Percentiles rank a stretch among this genome's conserved stretches.
Conservation (phyloP, 2,329 filamentous ascomycete genomes). For the Hypoxylon sp. region DNA sequence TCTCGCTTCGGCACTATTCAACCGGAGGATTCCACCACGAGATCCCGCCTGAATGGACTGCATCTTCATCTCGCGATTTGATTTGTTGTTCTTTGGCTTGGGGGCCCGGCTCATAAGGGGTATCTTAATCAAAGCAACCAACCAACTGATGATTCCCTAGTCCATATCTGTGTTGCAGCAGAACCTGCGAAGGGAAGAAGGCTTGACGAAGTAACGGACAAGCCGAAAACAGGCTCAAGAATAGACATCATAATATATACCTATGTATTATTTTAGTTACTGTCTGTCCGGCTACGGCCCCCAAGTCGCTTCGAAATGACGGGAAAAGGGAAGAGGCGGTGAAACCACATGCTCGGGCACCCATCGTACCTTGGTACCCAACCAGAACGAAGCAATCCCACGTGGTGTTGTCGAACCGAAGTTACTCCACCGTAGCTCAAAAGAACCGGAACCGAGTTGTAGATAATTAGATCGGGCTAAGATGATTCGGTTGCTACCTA, state of each 20-base stretch:
- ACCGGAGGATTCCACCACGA: too few species aligned
- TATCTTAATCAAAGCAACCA: slow-evolving; percentile 5
- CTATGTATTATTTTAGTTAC: too few species aligned
- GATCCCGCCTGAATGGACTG: slow-evolving; percentile 25
- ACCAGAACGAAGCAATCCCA: slow-evolving; percentile 22
- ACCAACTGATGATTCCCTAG: slow-evolving; percentile 1
- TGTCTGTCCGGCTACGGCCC: slow-evolving; percentile 10
- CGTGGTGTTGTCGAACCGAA: too few species aligned
- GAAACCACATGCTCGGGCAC: slow-evolving; percentile 25
- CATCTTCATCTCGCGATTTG: slow-evolving; percentile 7
- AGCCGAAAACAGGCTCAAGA: too few species aligned
- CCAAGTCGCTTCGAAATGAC: neutral
- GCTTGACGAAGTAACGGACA: too few species aligned
- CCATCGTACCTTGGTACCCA: slow-evolving; percentile 21
- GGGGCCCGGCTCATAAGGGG: too few species aligned
- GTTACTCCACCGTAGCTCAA: too few species aligned
- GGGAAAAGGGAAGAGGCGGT: slow-evolving; percentile 14
- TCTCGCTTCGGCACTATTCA: too few species aligned
- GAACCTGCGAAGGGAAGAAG: too few species aligned
- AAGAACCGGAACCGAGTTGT: slow-evolving; percentile 1
- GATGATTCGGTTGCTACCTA: slow-evolving; percentile 3
- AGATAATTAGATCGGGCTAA: slow-evolving; percentile 18
- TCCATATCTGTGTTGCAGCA: too few species aligned
- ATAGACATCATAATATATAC: too few species aligned
- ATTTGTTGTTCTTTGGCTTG: too few species aligned